phyloP scores from a whole-genome alignment of 2,329 filamentous ascomycete species.

The Arthrobotrys iridis region DNA sequence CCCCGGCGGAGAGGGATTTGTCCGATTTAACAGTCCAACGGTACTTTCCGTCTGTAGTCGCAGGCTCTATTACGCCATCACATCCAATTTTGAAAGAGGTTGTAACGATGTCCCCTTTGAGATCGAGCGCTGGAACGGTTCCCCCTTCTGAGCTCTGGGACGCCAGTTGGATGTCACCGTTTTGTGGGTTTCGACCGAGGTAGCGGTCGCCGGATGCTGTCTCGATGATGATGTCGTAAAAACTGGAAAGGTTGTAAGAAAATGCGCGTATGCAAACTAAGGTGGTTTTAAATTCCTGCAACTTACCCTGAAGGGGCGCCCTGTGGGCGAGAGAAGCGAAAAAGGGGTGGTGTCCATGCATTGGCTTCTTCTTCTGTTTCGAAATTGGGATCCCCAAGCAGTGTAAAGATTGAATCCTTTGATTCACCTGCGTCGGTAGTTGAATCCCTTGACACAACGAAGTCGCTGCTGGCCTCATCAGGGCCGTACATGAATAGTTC shows the following conservation, averaged over 20 bases:
- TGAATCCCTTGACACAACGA: background rate
- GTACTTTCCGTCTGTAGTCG: background rate
- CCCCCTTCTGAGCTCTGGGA: background rate
- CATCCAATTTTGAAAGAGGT: constrained; percentile 1
- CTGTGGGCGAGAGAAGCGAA: constrained; percentile 1
- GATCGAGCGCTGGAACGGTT: background rate
- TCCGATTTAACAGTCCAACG: background rate
- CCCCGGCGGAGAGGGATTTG: background rate
- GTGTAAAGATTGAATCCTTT: background rate
- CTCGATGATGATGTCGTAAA: constrained; percentile 18
- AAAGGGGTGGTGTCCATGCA: background rate
- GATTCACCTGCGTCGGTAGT: background rate
- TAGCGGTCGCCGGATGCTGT: background rate
- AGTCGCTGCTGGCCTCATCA: background rate
- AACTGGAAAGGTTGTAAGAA: background rate
- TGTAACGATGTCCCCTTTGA: background rate
- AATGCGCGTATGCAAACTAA: background rate
- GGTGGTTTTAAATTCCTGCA: background rate
- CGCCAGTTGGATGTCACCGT: background rate
- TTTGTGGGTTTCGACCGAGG: background rate
- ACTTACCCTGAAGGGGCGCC: background rate
- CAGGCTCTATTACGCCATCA: background rate
- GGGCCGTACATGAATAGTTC: background rate
- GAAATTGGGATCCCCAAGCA: background rate
- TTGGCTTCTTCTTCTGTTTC: constrained; percentile 15